Conservation (phyloP, 2,329 filamentous ascomycete genomes). For the Sclerotinia borealis region DNA sequence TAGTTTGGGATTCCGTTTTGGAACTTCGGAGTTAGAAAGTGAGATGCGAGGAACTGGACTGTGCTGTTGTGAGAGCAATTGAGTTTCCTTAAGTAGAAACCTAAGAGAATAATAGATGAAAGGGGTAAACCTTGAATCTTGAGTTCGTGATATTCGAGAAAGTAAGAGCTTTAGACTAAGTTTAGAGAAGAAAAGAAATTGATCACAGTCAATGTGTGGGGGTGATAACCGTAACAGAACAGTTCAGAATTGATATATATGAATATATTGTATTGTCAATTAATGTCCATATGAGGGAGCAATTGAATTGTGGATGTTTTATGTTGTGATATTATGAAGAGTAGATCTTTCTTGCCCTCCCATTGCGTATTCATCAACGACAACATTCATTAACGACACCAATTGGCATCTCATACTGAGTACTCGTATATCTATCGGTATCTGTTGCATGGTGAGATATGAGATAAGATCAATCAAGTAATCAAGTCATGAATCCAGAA, state of each 20-base stretch:
- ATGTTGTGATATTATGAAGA: background rate
- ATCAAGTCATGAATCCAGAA: background rate
- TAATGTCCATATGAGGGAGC: background rate
- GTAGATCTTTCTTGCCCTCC: conserved; percentile 2
- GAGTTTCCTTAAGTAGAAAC: background rate
- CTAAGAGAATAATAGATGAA: background rate
- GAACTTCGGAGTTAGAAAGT: background rate
- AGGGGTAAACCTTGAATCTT: conserved; percentile 1
- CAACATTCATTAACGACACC: background rate
- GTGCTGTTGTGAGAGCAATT: background rate
- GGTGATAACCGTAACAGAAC: background rate
- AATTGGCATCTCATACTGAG: no score
- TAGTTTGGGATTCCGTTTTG: background rate
- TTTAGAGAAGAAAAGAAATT: background rate
- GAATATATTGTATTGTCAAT: background rate
- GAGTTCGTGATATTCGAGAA: background rate
- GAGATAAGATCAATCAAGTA: background rate
- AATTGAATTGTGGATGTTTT: background rate
- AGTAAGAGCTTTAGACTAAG: background rate
- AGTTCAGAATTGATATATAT: background rate
- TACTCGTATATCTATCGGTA: no score
- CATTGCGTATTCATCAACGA: background rate
- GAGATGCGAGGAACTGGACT: background rate
- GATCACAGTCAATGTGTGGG: conserved; percentile 1
- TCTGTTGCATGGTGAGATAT: conserved; percentile 1